A percentile compares a stretch with the other conserved stretches of the same genome.
Evolutionary conservation across 345 rosid genomes (phyloP).

Genomic region (Hibiscus syriacus): DNA sequence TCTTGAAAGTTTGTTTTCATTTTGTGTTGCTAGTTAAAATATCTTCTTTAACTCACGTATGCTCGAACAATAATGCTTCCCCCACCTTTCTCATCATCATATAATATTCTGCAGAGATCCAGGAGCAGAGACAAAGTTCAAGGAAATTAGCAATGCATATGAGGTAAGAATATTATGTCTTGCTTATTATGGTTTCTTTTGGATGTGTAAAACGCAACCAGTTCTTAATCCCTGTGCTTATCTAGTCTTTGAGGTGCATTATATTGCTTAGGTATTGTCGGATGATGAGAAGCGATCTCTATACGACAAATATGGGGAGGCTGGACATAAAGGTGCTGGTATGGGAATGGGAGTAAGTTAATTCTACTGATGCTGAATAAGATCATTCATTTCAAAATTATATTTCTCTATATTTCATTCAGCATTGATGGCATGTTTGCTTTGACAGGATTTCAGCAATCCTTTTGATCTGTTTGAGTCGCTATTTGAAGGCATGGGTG

Average conservation of each 20-base stretch:
- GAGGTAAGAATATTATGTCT: conserved; percentile 48
- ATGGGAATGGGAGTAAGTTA: conserved; percentile 95
- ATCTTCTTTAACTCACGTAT: background rate
- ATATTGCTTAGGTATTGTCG: conserved; percentile 62
- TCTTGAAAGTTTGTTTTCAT: background rate
- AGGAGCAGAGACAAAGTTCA: conserved; percentile 86
- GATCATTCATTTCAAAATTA: background rate
- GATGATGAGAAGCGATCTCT: conserved; percentile 92
- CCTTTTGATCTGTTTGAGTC: conserved; percentile 94
- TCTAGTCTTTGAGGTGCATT: conserved; percentile 10
- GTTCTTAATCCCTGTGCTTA: background rate
- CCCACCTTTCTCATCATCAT: background rate
- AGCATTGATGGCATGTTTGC: conserved; percentile 5
- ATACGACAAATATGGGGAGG: conserved; percentile 90
- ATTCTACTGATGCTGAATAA: background rate
- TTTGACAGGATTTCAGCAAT: conserved; percentile 81
- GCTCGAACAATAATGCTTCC: background rate
- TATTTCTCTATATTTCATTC: background rate
- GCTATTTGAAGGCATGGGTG: conserved; percentile 78
- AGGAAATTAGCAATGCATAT: conserved; percentile 97
- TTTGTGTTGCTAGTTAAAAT: conserved; percentile 1
- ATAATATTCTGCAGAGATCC: conserved; percentile 56
- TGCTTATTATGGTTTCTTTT: conserved; percentile 9
- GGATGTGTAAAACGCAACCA: background rate
- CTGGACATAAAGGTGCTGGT: conserved; percentile 91